These are phyloP conservation scores for Saturnispora besseyi DNA, from an alignment of 805 yeast species.

Conservation along the genomic window DNA sequence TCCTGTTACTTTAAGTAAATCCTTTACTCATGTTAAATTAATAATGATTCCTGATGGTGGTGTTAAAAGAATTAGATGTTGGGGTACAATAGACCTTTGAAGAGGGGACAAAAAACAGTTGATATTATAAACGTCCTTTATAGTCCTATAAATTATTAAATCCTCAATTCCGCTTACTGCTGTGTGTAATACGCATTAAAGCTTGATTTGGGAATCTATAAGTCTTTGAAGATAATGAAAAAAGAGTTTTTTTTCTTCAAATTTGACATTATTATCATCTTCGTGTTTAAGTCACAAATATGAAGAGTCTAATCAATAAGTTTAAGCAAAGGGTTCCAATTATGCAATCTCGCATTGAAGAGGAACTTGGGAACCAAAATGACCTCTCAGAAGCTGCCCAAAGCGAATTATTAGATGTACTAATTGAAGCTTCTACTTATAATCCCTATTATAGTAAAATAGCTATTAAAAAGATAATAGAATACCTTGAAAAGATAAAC, in stretches of 20 bases:
- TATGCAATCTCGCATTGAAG: not conserved
- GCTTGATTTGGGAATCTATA: no score
- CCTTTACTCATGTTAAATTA: conserved; percentile 62
- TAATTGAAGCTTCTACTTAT: conserved; percentile 20
- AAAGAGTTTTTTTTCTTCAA: no score
- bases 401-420: conserved; percentile 13
- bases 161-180: not conserved
- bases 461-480: conserved; percentile 38
- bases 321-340: conserved; percentile 27
- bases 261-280: no score
- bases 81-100: conserved; percentile 39
- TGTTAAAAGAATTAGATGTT: conserved; percentile 79
- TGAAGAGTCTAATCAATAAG: conserved; percentile 20
- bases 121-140: not conserved
- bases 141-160: not conserved
- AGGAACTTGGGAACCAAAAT: not conserved
- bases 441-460: conserved; percentile 46
- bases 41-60: conserved; percentile 96
- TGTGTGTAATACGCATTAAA: no score
- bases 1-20: conserved; percentile 24
- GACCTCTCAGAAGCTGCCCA: conserved; percentile 17
- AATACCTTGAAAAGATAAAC: conserved; percentile 14
- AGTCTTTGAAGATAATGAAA: no score
- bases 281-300: not conserved
- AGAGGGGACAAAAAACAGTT: no score